Conservation (phyloP, 352 stramenopile genomes). For the Phytophthora brassicae region DNA sequence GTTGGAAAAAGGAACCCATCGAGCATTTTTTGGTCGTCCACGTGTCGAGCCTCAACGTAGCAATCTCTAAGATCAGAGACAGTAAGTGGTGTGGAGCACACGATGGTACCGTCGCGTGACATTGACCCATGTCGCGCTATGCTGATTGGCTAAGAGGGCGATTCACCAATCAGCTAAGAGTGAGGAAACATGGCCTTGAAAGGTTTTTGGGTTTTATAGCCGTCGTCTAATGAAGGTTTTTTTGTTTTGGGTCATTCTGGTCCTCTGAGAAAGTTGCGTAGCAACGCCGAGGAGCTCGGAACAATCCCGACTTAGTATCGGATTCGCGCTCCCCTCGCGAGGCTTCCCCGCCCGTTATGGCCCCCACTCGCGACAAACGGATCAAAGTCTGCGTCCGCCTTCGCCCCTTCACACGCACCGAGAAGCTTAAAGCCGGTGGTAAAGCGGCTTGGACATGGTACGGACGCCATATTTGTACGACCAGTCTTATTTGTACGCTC, state of each 20-base stretch:
- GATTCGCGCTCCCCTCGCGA: slow-evolving; percentile 25
- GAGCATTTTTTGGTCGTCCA: slow-evolving; percentile 10
- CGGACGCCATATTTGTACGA: neutral
- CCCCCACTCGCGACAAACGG: slow-evolving; percentile 50
- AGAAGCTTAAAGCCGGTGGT: slow-evolving; percentile 63
- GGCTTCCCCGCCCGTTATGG: slow-evolving; percentile 16
- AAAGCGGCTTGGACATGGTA: slow-evolving; percentile 87
- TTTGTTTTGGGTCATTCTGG: too few relatives aligned
- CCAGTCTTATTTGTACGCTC: neutral
- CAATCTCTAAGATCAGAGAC: neutral
- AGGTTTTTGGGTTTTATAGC: too few relatives aligned
- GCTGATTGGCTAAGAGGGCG: too few relatives aligned
- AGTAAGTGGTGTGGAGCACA: slow-evolving; percentile 29
- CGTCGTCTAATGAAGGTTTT: too few relatives aligned
- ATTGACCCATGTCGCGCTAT: slow-evolving; percentile 23
- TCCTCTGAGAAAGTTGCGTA: too few relatives aligned
- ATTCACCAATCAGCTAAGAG: too few relatives aligned
- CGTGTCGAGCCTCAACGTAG: slow-evolving; percentile 8
- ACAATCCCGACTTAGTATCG: slow-evolving; percentile 28
- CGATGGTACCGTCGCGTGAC: slow-evolving; percentile 26
- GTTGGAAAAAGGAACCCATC: slow-evolving; percentile 20
- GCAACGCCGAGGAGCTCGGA: slow-evolving; percentile 20
- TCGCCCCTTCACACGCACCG: slow-evolving; percentile 73
- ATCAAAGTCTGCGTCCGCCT: slow-evolving; percentile 82
- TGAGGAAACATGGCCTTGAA: too few relatives aligned